Evolutionary conservation across 2,329 filamentous ascomycete species (phyloP).

Genomic region (Phialemonium atrogriseum): DNA sequence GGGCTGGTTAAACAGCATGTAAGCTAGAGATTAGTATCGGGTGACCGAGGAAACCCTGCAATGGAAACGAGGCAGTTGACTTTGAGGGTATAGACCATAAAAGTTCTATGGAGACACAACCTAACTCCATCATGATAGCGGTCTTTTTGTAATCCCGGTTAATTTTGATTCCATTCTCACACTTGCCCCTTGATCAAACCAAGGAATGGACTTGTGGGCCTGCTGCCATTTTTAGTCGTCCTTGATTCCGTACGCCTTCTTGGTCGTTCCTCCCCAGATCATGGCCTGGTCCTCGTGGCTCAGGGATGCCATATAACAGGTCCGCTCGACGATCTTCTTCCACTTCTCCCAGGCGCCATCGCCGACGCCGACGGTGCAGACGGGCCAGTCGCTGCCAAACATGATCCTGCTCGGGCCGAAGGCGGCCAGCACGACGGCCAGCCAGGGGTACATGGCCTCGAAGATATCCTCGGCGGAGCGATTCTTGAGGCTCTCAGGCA

Average conservation of each 20-base stretch:
- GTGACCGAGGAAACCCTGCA: too few species aligned
- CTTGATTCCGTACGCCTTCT: slow-evolving; percentile 51
- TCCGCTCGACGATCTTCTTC: slow-evolving; percentile 59
- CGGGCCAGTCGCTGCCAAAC: slow-evolving; percentile 92
- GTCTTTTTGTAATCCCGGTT: too few species aligned
- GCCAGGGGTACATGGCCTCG: slow-evolving; percentile 58
- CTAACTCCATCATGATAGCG: too few species aligned
- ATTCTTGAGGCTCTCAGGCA: slow-evolving; percentile 47
- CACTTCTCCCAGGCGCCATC: slow-evolving; percentile 64
- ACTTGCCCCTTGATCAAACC: too few species aligned
- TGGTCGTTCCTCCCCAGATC: slow-evolving; percentile 67
- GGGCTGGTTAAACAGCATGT: too few species aligned
- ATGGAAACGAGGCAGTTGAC: too few species aligned
- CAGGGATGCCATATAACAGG: slow-evolving; percentile 57
- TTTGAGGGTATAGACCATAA: too few species aligned
- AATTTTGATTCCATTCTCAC: too few species aligned
- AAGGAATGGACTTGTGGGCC: too few species aligned
- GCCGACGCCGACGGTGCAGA: slow-evolving; percentile 61
- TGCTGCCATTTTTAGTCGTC: too few species aligned
- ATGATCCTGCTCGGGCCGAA: slow-evolving; percentile 70
- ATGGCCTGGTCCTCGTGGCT: slow-evolving; percentile 51
- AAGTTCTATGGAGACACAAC: too few species aligned
- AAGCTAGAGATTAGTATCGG: too few species aligned
- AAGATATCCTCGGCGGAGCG: slow-evolving; percentile 50
- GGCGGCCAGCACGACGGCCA: slow-evolving; percentile 59